Base-by-base conservation (phyloP, 1,284 basidiomycete genomes). In the Porodaedalea pini region DNA sequence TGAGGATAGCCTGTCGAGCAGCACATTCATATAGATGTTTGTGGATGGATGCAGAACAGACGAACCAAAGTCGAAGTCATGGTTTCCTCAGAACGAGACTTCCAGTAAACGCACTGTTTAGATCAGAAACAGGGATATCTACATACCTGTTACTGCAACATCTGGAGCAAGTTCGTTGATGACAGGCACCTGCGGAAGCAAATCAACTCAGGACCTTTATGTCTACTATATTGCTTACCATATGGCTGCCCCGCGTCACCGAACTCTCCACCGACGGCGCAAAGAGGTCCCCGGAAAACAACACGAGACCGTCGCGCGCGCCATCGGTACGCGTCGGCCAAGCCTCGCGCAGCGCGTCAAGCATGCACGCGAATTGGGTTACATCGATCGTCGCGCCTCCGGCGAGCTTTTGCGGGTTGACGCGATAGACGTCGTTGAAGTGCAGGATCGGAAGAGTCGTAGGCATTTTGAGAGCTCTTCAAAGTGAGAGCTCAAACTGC, bases 221-320 rank as follows among this genome's bases (percentile, higher is more conserved):
- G n/a, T n/a, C 17, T 47, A 34, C 3, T 4, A 19, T 41, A 32
- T 31, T 39, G 60, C 78, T 65, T 63, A 92, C 90, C 90, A 96
- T 91, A 79, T 96, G 92, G 59, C 88, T 92, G 41, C 94, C 94
- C 69, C 94, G 76, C 2, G 93, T 95, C 21, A 97, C 86, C 6
- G 87, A 86, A 64, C 87, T 91, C 72, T 95, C 92, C 0, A 93
- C 81, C 2, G 88, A 91, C 0, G 92, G 93, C 17, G 86, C 86
- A 69, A 94, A 94, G 3, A 91, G 75, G 69, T 96, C 94, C 4
- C 94, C 94, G 27, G 90, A 94, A 71, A 96, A 97, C 2, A 97
- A 72, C 0, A 88, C 78, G 2, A 97, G 75, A 0, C 94, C 93
- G 62, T 92, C 87, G 59, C 74, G 76, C 48, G 74, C 72, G 2